These are phyloP conservation scores for Candida peoriensis DNA, from an alignment of 805 yeast genomes.

Conservation along the genomic window DNA sequence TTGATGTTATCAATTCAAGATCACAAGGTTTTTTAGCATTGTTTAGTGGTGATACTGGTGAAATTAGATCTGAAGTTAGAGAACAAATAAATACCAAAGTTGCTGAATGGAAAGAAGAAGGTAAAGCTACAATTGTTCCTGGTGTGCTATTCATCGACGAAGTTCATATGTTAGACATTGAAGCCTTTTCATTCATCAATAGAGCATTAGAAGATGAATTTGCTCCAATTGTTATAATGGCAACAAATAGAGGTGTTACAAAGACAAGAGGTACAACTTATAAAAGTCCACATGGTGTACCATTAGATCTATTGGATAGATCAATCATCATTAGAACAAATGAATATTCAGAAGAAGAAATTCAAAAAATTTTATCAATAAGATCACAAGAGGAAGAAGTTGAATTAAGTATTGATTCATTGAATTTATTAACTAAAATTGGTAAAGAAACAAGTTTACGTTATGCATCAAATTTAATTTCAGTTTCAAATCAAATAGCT, in stretches of 20 bases:
- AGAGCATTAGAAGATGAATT: constrained; percentile 95
- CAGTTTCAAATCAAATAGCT: constrained; percentile 86
- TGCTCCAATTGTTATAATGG: constrained; percentile 97
- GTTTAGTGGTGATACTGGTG: constrained; percentile 96
- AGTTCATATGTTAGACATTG: constrained; percentile 97
- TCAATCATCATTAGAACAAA: constrained; percentile 87
- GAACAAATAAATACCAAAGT: constrained; percentile 96
- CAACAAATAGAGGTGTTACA: constrained; percentile 95
- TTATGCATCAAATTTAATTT: constrained; percentile 85
- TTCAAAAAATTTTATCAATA: constrained; percentile 77
- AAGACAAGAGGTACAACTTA: constrained; percentile 89
- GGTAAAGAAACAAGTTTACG: constrained; percentile 88
- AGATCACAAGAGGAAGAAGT: constrained; percentile 95
- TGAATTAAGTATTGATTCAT: constrained; percentile 73
- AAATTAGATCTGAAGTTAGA: constrained; percentile 90
- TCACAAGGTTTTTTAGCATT: constrained; percentile 97
- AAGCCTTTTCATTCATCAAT: constrained; percentile 90
- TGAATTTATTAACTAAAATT: constrained; percentile 82
- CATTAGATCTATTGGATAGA: constrained; percentile 90
- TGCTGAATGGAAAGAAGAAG: constrained; percentile 98
- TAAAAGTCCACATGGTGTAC: constrained; percentile 96
- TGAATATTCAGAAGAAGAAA: constrained; percentile 74
- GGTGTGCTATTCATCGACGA: constrained; percentile 98
- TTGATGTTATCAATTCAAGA: constrained; percentile 95
- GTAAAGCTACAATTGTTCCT: constrained; percentile 95